Base-by-base conservation (phyloP, 176 grass and related monocot species). In the Alloteropsis semialata region DNA sequence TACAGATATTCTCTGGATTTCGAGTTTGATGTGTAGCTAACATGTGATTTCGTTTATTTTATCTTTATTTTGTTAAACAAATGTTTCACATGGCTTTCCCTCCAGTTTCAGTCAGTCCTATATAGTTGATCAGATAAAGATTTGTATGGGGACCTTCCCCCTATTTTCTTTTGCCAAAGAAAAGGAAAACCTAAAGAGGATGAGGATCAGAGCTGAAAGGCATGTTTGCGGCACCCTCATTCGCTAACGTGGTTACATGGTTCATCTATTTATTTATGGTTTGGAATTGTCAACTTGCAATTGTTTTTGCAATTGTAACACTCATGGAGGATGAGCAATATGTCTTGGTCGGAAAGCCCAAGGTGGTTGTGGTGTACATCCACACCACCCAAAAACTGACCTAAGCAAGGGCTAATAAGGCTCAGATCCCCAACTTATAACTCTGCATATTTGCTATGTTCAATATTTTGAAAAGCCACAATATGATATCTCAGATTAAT, bases 51-150 rank as follows among this genome's bases (percentile, higher is more conserved):
- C 66, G 17, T 42, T 37, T 55, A 8, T 41, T 27, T 60, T 78
- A 25, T n/a, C 36, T 81, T 81, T 74, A 11, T 37, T 36, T 37
- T 36, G 19, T 59, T n/a, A 30, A 49, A 60, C 42, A 69, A 76
- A 87, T 61, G 30, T 75, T 65, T 75, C 53, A 46, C 76, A 37
- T 5, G 38, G 38, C 50, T 27, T 25, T 33, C 33, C 74, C 32
- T 33, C 30, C 71, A 69, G 62, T 67, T 81, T 74, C 33, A 68
- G 4, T 76, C 76, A 29, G 69, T 74, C 53, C 51, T 80, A 14
- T 54, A 62, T 65, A 74, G 76, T n/a, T 87, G 60, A 22, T 50
- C 78, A 76, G 41, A 60, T 55, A 71, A 77, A 83, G 34, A 28
- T 44, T 18, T 60, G 13, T 61, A 28, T 22, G 39, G n/a, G 8